Conservation (phyloP, 495 filamentous ascomycete species). For the Amphirosellinia nigrospora region DNA sequence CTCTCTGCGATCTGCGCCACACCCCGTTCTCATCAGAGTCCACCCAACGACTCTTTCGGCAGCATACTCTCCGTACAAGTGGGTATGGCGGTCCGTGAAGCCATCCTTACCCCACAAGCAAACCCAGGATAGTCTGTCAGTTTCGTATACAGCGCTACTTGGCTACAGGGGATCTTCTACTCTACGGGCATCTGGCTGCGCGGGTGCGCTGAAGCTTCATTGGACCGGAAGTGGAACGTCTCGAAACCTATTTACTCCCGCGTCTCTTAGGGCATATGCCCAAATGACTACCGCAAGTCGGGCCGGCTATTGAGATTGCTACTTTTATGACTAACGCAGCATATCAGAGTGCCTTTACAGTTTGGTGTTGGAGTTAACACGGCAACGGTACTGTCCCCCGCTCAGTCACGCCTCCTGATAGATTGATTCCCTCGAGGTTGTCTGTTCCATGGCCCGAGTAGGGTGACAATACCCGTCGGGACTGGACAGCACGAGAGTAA, state of each 20-base stretch:
- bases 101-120: conserved; percentile 27
- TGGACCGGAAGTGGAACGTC: conserved; percentile 19
- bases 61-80: conserved; percentile 39
- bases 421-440: neutral
- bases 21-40: conserved; percentile 30
- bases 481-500: conserved; percentile 26
- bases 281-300: conserved; percentile 11
- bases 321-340: neutral
- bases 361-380: conserved; percentile 2
- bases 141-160: conserved; percentile 20
- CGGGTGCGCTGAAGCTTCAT: conserved; percentile 15
- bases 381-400: neutral
- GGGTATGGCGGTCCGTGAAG: conserved; percentile 39
- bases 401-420: neutral
- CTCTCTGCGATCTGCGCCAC: conserved; percentile 21
- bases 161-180: neutral
- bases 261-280: neutral
- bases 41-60: conserved; percentile 30
- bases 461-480: conserved; percentile 34
- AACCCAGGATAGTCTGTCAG: neutral
- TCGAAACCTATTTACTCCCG: neutral
- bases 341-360: neutral
- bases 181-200: conserved; percentile 1
- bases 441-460: conserved; percentile 17
- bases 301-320: conserved; percentile 20